phyloP scores from a whole-genome alignment of 2,329 filamentous ascomycete genomes.

The Hymenoscyphus fraxineus region DNA sequence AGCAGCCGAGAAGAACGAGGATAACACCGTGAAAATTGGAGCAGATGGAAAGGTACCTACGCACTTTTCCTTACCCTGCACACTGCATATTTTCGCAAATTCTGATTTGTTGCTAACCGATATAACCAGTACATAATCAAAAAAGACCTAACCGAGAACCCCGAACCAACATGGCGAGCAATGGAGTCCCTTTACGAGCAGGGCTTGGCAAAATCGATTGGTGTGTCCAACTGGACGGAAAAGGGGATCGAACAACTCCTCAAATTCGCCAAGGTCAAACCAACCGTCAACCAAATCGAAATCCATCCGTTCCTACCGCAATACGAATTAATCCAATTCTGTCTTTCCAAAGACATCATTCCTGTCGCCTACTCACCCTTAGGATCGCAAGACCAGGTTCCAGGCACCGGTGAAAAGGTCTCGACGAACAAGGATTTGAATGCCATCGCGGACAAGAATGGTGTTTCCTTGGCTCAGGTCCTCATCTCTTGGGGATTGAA shows the following conservation, averaged over 20 bases:
- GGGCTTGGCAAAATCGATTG: constrained; percentile 57
- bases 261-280: constrained; percentile 44
- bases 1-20: constrained; percentile 73
- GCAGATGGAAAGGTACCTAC: constrained; percentile 46
- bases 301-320: constrained; percentile 71
- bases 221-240: constrained; percentile 57
- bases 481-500: constrained; percentile 70
- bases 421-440: constrained; percentile 58
- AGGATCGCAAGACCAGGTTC: constrained; percentile 60
- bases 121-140: constrained; percentile 53
- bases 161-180: constrained; percentile 65
- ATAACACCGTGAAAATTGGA: constrained; percentile 55
- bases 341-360: constrained; percentile 64
- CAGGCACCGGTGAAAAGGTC: constrained; percentile 64
- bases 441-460: constrained; percentile 61
- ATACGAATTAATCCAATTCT: constrained; percentile 67
- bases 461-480: constrained; percentile 57
- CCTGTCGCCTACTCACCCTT: constrained; percentile 70
- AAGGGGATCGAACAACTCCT: constrained; percentile 52
- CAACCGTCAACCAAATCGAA: constrained; percentile 57
- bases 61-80: neutral
- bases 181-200: constrained; percentile 63
- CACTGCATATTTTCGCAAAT: neutral
- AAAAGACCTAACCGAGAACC: constrained; percentile 63
- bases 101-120: constrained; percentile 1